phyloP scores from a whole-genome alignment of 352 stramenopile species.

The Pythium folliculosum region DNA sequence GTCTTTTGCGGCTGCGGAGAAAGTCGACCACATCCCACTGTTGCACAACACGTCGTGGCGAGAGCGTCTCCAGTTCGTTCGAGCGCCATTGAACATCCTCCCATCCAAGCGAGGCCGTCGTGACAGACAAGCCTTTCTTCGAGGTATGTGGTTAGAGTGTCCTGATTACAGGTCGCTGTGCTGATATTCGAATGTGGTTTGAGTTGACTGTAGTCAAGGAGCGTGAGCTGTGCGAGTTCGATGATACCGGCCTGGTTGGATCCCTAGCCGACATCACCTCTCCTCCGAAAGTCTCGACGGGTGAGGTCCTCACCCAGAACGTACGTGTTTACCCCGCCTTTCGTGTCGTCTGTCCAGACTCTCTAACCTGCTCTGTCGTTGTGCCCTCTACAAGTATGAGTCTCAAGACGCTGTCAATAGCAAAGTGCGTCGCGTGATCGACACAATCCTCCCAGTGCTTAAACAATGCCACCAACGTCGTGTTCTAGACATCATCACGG shows the following conservation, averaged over 20 bases:
- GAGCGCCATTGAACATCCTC: conserved; percentile 34
- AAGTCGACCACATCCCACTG: conserved; percentile 17
- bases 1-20: background rate
- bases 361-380: background rate
- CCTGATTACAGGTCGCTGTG: background rate
- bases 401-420: conserved; percentile 37
- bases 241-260: background rate
- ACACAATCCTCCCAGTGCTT: conserved; percentile 34
- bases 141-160: background rate
- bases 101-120: background rate
- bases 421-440: conserved; percentile 35
- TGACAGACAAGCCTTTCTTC: background rate
- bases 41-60: conserved; percentile 35
- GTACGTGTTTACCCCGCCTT: background rate
- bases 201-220: conserved; percentile 5
- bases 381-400: conserved; percentile 14
- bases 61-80: conserved; percentile 20
- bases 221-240: conserved; percentile 14
- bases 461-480: conserved; percentile 45
- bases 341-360: background rate
- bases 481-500: conserved; percentile 36
- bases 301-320: conserved; percentile 11
- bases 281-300: conserved; percentile 8
- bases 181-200: background rate
- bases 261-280: background rate